Percentiles rank a stretch among this genome's conserved stretches.
These are phyloP conservation scores for Hygrophila difformis DNA, from an alignment of 257 asterid species.

Conservation along the genomic window DNA sequence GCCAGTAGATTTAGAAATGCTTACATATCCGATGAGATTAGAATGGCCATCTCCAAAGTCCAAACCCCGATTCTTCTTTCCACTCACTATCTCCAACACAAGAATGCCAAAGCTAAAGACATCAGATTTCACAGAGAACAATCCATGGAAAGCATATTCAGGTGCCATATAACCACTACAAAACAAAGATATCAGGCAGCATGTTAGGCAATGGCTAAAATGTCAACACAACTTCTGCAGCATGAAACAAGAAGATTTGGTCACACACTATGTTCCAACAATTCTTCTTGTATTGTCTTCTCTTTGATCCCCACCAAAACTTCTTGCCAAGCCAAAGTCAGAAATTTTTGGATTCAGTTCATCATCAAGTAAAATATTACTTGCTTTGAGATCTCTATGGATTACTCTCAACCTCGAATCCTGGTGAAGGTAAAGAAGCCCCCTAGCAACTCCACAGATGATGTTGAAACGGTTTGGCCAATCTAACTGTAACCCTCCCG, in stretches of 20 bases:
- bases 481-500: conserved; percentile 1
- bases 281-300: neutral
- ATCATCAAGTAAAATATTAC: too few species aligned
- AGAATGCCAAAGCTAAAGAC: conserved; percentile 1
- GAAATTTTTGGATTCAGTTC: too few species aligned
- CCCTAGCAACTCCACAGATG: conserved; percentile 21
- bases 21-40: conserved; percentile 1
- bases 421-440: conserved; percentile 28
- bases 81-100: neutral
- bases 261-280: neutral
- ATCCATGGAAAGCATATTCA: neutral
- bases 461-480: conserved; percentile 21
- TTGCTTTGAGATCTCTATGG: too few species aligned
- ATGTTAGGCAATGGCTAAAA: neutral
- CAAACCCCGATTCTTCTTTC: neutral
- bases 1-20: too few species aligned
- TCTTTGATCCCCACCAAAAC: neutral
- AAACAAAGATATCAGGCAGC: neutral
- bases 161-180: conserved; percentile 1
- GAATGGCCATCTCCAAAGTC: neutral
- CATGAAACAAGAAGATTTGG: too few species aligned
- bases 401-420: conserved; percentile 29
- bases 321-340: conserved; percentile 25
- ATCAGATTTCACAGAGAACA: conserved; percentile 3
- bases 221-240: too few species aligned